Base-by-base conservation (phyloP, 805 yeast species). In the Kodamaea jinghongensis region DNA sequence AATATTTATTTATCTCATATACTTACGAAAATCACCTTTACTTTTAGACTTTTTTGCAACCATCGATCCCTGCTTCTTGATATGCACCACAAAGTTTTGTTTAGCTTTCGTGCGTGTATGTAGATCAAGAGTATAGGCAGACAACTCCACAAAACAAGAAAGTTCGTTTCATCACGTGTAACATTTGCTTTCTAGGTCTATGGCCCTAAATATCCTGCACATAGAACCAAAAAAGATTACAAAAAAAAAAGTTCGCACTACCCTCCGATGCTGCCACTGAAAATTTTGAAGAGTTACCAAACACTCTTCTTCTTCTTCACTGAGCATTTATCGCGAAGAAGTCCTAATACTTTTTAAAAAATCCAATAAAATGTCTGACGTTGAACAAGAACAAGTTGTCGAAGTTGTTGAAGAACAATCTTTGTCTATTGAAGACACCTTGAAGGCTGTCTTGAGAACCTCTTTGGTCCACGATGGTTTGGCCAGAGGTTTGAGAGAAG, bases 401-500 rank as follows among this genome's bases (percentile, higher is more conserved):
- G 91, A 83, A 75, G 87, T 83, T 71, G 90, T 77, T 70, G 88
- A 81, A 73, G 91, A 79, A 70, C 84, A 82, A 69, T 82, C 89
- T 64, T 82, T 91, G 76, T 80, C 98, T 72, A 85, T 93, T 60
- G 98, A 95, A 80, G 99, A 93, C 71, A 96, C 97, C 71, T 80
- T 93, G 73, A 88, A 89, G 80, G 93, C 87, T 68, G 98, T 93
- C 70, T 84, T 93, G 71, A 90, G 96, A 84, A 89, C 93, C 73
- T 83, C 99, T 61, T 83, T 93, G 71, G 86, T 91, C 67, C 95
- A 89, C 81, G 97, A 91, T 73, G 99, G 99, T 78, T 87, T 93
- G 76, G 98, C 98, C 73, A 91, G 99, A 81, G 99, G 99, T 83
- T 84, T 93, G 74, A 93, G 98, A 83, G 99, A 93, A 81, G 95